Percentiles rank a stretch among this genome's conserved stretches.
Evolutionary conservation across 2,329 filamentous ascomycete genomes (phyloP).

Genomic region (Rugonectria rugulosa): DNA sequence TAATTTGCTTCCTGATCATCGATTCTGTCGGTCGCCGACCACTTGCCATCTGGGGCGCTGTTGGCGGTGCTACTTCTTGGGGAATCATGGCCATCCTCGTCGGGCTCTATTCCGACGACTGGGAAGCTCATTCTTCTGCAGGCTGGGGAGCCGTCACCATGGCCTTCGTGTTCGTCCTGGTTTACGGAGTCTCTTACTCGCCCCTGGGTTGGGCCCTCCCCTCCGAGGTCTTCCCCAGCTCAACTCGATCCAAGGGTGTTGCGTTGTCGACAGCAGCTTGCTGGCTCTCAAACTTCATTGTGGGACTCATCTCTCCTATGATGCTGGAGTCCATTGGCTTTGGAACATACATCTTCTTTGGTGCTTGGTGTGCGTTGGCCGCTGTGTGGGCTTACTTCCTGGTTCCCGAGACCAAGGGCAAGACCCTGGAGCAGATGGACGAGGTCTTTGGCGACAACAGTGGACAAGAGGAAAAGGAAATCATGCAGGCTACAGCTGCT

Average conservation of each 20-base stretch:
- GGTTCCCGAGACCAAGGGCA: conserved; percentile 71
- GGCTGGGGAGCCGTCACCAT: conserved; percentile 68
- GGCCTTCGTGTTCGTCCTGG: conserved; percentile 65
- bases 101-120: conserved; percentile 30
- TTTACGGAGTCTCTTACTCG: conserved; percentile 44
- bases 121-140: conserved; percentile 49
- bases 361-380: conserved; percentile 71
- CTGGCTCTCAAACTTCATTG: conserved; percentile 45
- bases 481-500: conserved; percentile 11
- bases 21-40: conserved; percentile 22
- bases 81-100: conserved; percentile 64
- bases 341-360: conserved; percentile 77
- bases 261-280: conserved; percentile 46
- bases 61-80: conserved; percentile 46
- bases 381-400: conserved; percentile 71
- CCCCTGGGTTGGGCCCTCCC: conserved; percentile 53
- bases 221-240: conserved; percentile 50
- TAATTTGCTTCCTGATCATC: conserved; percentile 23
- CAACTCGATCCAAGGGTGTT: conserved; percentile 49
- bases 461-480: conserved; percentile 16
- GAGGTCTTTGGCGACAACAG: conserved; percentile 64
- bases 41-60: conserved; percentile 50
- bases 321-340: conserved; percentile 47
- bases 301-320: conserved; percentile 6
- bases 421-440: conserved; percentile 78